phyloP scores from a whole-genome alignment of 2,329 filamentous ascomycete species.

The Sporothrix globosa region DNA sequence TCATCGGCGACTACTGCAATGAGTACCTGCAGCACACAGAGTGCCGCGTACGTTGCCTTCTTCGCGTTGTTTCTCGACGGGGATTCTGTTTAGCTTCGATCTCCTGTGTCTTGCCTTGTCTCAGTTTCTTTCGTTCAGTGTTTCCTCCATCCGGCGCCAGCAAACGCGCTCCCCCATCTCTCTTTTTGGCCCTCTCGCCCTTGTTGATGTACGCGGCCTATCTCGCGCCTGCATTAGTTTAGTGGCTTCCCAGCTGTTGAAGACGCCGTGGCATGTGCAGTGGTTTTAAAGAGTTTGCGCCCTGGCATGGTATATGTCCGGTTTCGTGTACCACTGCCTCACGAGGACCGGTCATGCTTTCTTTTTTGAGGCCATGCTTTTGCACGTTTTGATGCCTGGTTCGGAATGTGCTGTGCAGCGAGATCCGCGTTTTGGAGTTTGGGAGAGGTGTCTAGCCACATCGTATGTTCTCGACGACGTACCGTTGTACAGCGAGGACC shows the following conservation, averaged over 20 bases:
- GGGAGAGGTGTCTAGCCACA: not conserved
- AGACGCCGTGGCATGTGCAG: not conserved
- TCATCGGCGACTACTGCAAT: slow-evolving; percentile 15
- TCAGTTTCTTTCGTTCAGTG: slow-evolving; percentile 7
- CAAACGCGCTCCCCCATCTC: too few species aligned
- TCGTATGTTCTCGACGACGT: not conserved
- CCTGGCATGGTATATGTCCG: slow-evolving; percentile 1
- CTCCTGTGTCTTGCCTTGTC: slow-evolving; percentile 21
- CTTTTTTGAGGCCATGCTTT: not conserved
- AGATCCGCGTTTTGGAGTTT: not conserved
- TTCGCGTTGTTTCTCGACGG: not conserved
- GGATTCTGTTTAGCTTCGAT: not conserved
- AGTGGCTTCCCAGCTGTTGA: too few species aligned
- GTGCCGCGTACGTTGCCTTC: not conserved
- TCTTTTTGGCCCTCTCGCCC: not conserved
- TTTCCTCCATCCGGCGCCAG: not conserved
- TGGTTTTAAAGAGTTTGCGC: not conserved
- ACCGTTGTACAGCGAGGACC: not conserved
- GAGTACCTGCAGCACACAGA: not conserved
- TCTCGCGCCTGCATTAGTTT: slow-evolving; percentile 9
- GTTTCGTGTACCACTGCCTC: not conserved
- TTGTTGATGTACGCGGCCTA: not conserved
- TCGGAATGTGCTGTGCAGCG: slow-evolving; percentile 12
- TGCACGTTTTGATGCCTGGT: not conserved
- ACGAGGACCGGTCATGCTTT: not conserved